phyloP scores from a whole-genome alignment of 179 eudicot species.

The Pouteria campechiana region DNA sequence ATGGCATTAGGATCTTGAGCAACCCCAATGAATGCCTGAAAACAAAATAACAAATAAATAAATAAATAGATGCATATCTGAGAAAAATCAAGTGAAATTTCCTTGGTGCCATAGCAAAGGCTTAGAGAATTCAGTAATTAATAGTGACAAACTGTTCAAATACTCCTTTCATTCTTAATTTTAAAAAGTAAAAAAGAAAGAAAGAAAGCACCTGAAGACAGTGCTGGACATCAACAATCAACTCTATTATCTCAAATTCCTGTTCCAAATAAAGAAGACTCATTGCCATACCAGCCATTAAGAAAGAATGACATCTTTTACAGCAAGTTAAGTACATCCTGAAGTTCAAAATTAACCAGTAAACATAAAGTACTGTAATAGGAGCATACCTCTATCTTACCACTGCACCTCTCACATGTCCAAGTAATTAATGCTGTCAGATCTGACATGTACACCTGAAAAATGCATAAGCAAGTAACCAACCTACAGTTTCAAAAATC shows the following conservation, averaged over 20 bases:
- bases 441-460: slow-evolving; percentile 88
- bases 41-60: too few species aligned
- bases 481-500: neutral
- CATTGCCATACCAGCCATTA: neutral
- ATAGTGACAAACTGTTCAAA: too few species aligned
- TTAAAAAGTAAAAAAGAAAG: neutral
- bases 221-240: slow-evolving; percentile 77
- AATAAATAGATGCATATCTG: too few species aligned
- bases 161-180: too few species aligned
- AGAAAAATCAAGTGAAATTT: too few species aligned
- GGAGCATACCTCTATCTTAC: slow-evolving; percentile 50
- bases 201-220: slow-evolving; percentile 69
- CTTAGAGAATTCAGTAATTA: too few species aligned
- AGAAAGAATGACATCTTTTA: neutral
- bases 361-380: neutral
- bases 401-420: slow-evolving; percentile 89
- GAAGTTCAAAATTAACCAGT: neutral
- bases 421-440: slow-evolving; percentile 71
- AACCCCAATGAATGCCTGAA: slow-evolving; percentile 92
- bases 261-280: slow-evolving; percentile 11
- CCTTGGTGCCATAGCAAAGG: too few species aligned
- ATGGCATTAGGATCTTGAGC: slow-evolving; percentile 70
- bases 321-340: neutral
- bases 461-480: neutral
- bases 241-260: slow-evolving; percentile 89